These are phyloP conservation scores for Lichtheimia corymbifera DNA, from an alignment of 371 early-diverging fungal genomes.

Conservation along the genomic window DNA sequence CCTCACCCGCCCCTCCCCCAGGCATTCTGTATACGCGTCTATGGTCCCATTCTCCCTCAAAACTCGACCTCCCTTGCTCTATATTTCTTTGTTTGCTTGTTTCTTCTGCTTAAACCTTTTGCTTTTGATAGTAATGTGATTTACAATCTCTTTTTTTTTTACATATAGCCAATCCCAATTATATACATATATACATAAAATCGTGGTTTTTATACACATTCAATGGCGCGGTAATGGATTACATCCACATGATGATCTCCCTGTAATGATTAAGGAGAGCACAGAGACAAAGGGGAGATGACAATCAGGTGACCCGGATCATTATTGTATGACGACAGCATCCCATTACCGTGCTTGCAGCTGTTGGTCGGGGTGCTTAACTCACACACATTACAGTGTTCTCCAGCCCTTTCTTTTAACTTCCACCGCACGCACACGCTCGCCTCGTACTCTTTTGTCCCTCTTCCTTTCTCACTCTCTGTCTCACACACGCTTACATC, in stretches of 20 bases:
- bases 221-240: too few species aligned
- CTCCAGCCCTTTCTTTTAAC: slow-evolving; percentile 3
- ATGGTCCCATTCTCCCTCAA: too few species aligned
- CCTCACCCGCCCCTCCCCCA: too few species aligned
- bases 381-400: too few species aligned
- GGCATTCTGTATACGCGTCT: too few species aligned
- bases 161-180: background rate
- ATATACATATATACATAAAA: background rate
- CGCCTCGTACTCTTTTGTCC: background rate
- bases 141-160: background rate
- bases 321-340: too few species aligned
- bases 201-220: background rate
- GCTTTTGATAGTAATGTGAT: background rate
- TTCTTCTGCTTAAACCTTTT: background rate
- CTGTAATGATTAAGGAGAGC: too few species aligned
- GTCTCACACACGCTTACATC: slow-evolving; percentile 15
- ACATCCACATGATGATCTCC: too few species aligned
- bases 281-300: too few species aligned
- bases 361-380: too few species aligned
- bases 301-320: too few species aligned
- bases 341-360: too few species aligned
- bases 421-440: background rate
- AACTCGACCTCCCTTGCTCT: background rate
- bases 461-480: slow-evolving; percentile 8
- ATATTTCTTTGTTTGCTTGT: slow-evolving; percentile 3